These are phyloP conservation scores for Zygoascus bituminiphila DNA, from an alignment of 805 yeast species.

Conservation along the genomic window DNA sequence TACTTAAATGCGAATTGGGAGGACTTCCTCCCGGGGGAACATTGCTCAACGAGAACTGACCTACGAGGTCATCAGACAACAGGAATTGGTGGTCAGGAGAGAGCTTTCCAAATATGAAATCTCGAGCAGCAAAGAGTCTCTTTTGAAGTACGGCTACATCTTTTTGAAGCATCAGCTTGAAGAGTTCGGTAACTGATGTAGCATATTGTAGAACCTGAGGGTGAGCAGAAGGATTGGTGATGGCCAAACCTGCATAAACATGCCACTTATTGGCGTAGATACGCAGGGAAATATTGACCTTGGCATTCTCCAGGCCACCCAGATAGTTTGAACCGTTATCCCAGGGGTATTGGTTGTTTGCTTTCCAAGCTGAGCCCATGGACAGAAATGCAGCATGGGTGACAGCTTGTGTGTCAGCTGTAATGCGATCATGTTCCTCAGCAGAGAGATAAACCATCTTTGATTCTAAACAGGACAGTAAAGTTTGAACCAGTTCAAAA, in stretches of 20 bases:
- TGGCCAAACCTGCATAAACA: constrained; percentile 95
- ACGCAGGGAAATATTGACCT: constrained; percentile 83
- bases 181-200: constrained; percentile 70
- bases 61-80: constrained; percentile 70
- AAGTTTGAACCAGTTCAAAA: constrained; percentile 49
- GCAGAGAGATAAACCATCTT: constrained; percentile 71
- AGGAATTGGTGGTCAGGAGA: constrained; percentile 48
- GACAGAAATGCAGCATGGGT: constrained; percentile 95
- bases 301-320: constrained; percentile 95
- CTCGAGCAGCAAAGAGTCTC: constrained; percentile 58
- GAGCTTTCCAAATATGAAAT: constrained; percentile 63
- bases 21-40: constrained; percentile 50
- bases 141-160: constrained; percentile 47
- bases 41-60: constrained; percentile 68
- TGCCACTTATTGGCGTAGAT: constrained; percentile 95
- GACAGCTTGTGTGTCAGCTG: constrained; percentile 98
- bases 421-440: constrained; percentile 85
- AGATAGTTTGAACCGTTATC: constrained; percentile 64
- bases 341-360: constrained; percentile 85
- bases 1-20: constrained; percentile 84
- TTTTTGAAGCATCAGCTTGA: constrained; percentile 72
- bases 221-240: constrained; percentile 92
- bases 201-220: constrained; percentile 86
- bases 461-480: constrained; percentile 69
- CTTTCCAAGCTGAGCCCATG: constrained; percentile 96